Percentiles rank a stretch among this genome's conserved stretches.
phyloP scores from a whole-genome alignment of 2,329 filamentous ascomycete species.

The Furcasterigmium sp. region DNA sequence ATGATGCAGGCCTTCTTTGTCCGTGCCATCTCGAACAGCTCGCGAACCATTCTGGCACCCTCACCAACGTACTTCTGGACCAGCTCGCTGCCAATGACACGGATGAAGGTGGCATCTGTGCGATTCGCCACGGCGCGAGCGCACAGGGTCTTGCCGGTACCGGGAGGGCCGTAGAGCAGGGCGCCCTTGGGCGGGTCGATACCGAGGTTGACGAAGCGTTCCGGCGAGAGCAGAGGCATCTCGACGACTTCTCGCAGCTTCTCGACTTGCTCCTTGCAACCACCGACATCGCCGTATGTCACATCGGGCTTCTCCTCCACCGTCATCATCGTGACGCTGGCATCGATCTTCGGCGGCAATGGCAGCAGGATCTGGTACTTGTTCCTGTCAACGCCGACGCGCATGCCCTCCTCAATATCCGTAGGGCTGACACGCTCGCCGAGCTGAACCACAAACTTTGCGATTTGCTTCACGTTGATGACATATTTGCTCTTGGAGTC shows the following conservation, averaged over 20 bases:
- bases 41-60: constrained; percentile 95
- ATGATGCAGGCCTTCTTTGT: constrained; percentile 99
- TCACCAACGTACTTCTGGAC: constrained; percentile 99
- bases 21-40: constrained; percentile 98
- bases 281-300: constrained; percentile 96
- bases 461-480: constrained; percentile 99
- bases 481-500: constrained; percentile 99
- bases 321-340: constrained; percentile 99
- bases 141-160: constrained; percentile 98
- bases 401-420: constrained; percentile 99
- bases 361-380: constrained; percentile 99
- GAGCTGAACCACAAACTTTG: constrained; percentile 97
- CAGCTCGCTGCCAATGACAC: constrained; percentile 94
- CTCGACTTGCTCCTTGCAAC: constrained; percentile 99
- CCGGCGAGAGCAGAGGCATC: constrained; percentile 93
- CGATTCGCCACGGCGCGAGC: constrained; percentile 95
- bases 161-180: constrained; percentile 90
- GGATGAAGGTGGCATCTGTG: constrained; percentile 97
- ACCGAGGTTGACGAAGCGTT: constrained; percentile 96
- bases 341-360: constrained; percentile 95
- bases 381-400: constrained; percentile 95
- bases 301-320: constrained; percentile 99
- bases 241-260: constrained; percentile 98
- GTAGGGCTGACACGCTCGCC: constrained; percentile 95
- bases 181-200: constrained; percentile 98